Percentiles rank a stretch among this genome's conserved stretches.
Evolutionary conservation across 2,329 filamentous ascomycete species (phyloP).

Genomic region (Botrytis sinoallii): DNA sequence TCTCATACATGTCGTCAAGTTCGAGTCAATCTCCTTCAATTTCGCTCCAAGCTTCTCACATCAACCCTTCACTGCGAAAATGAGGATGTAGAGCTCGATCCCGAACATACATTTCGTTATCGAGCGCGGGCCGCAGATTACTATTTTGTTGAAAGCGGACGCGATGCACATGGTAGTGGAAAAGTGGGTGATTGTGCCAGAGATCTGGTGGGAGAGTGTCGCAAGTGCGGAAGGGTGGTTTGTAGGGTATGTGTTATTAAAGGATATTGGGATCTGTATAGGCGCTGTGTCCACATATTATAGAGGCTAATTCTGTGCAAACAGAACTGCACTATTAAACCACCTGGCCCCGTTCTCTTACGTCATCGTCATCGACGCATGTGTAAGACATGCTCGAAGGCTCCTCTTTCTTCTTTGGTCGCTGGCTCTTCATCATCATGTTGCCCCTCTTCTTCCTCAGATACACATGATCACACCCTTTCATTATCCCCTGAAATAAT

Average conservation of each 20-base stretch:
- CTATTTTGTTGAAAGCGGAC: slow-evolving; percentile 57
- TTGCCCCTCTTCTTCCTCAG: not conserved
- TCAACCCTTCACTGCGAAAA: slow-evolving; percentile 79
- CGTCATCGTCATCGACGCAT: slow-evolving; percentile 77
- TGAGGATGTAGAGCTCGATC: slow-evolving; percentile 56
- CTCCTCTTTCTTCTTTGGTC: slow-evolving; percentile 59
- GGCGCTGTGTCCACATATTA: not conserved
- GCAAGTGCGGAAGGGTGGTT: slow-evolving; percentile 71
- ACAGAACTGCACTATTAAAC: slow-evolving; percentile 88
- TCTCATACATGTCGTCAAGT: slow-evolving; percentile 79
- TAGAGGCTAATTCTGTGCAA: slow-evolving; percentile 13
- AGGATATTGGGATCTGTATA: not conserved
- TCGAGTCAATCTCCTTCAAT: slow-evolving; percentile 73
- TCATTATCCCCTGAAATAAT: slow-evolving; percentile 44
- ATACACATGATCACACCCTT: slow-evolving; percentile 42
- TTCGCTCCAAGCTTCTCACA: slow-evolving; percentile 67
- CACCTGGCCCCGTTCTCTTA: slow-evolving; percentile 64
- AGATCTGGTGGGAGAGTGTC: slow-evolving; percentile 82
- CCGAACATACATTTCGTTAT: slow-evolving; percentile 55
- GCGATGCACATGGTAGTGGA: slow-evolving; percentile 49
- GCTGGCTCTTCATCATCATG: slow-evolving; percentile 5
- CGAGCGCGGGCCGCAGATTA: slow-evolving; percentile 56
- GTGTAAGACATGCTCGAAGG: slow-evolving; percentile 70
- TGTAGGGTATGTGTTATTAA: slow-evolving; percentile 66
- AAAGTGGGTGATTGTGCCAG: slow-evolving; percentile 78